Evolutionary conservation across 306 rosid genomes (phyloP), one percentile per base, ranked within the genome.

Genomic region (Astragalus membranaceus): DNA sequence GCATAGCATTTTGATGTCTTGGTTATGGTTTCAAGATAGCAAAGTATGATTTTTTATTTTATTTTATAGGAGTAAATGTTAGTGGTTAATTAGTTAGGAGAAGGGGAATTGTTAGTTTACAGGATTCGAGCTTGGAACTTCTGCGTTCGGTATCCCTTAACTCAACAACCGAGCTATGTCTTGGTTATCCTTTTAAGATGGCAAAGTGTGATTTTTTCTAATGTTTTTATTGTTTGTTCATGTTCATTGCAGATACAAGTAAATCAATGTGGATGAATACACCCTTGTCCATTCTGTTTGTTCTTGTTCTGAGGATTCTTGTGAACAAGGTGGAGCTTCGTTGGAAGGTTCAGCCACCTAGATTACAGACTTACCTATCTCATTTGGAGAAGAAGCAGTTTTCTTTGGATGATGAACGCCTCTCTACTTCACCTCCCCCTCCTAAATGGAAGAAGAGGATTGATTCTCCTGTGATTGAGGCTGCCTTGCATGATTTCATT

Each of bases 211-310:
- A n/a, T n/a, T n/a, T n/a, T n/a, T n/a, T n/a, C n/a, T n/a, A n/a
- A n/a, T n/a, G n/a, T n/a, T n/a, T n/a, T n/a, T n/a, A n/a, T 20
- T 71, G 10, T 42, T 42, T 57, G 52, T 47, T 53, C 56, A 39
- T 57, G 52, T 42, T 53, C 48, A 39, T 64, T 75, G 39, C 87
- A 95, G 99, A 95, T 85, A 87, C 99, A 6, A 95, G 99, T 80
- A 91, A 95, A 74, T 91, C 99, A 62, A 89, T 89, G 97, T 87
- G 92, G 97, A 89, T 91, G 96, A 95, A 95, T 82, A 20, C 89
- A 46, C 99, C 99, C 20, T 70, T 95, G 64, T 80, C 99, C 53
- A 74, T 95, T 78, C 71, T 95, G 41, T 72, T 91, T 44, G 88
- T 84, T 26, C 70, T 69, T 67, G 88, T 68, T 51, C 10, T 95